Conservation (phyloP, 2,329 filamentous ascomycete genomes). For the Sporothrix protearum region DNA sequence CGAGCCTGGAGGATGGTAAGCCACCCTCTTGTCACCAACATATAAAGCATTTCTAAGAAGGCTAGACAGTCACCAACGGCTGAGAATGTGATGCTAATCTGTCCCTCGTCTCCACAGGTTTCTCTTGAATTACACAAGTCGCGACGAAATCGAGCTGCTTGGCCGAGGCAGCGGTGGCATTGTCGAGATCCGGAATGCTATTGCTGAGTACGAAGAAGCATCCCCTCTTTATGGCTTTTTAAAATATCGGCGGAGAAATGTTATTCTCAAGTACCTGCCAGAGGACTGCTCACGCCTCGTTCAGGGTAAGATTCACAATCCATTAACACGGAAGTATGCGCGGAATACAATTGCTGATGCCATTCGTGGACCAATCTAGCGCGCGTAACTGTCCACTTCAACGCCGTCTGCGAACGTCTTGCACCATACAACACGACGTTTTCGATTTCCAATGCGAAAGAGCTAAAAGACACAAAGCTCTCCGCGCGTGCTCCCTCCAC, state of each 20-base stretch:
- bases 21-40: not conserved
- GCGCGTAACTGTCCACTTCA: conserved; percentile 72
- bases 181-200: conserved; percentile 72
- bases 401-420: conserved; percentile 66
- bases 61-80: not conserved
- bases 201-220: conserved; percentile 74
- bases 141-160: conserved; percentile 82
- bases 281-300: conserved; percentile 86
- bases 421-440: conserved; percentile 84
- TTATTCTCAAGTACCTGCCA: conserved; percentile 88
- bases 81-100: not conserved
- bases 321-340: too few relatives aligned
- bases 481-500: conserved; percentile 83
- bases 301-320: conserved; percentile 66
- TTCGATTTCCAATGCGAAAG: conserved; percentile 67
- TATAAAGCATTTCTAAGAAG: not conserved
- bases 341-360: not conserved
- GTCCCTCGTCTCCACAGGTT: conserved; percentile 60
- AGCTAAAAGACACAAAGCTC: conserved; percentile 82
- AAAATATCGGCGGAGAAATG: conserved; percentile 82
- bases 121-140: conserved; percentile 81
- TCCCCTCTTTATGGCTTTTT: conserved; percentile 91
- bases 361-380: conserved; percentile 50
- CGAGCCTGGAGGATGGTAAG: conserved; percentile 93
- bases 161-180: conserved; percentile 76